Percentiles rank a stretch among this genome's conserved stretches.
Conservation (phyloP, 352 stramenopile species). For the Peronospora farinosa region DNA sequence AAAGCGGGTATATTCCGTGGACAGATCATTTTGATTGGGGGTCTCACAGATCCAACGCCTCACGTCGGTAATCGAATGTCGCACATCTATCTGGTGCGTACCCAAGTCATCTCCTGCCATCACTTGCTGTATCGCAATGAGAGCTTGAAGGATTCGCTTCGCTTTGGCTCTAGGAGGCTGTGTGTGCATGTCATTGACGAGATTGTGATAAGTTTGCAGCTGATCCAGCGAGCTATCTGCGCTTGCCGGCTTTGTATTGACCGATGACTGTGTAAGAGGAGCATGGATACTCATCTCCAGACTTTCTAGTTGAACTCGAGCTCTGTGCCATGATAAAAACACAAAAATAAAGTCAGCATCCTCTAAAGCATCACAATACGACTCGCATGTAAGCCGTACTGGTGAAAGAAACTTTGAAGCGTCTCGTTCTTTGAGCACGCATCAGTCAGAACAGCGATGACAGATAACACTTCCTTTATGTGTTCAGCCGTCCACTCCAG, state of each 20-base stretch:
- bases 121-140: constrained; percentile 13
- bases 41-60: constrained; percentile 11
- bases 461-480: constrained; percentile 11
- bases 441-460: constrained; percentile 14
- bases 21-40: constrained; percentile 5
- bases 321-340: constrained; percentile 2
- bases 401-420: constrained; percentile 19
- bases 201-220: constrained; percentile 6
- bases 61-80: background rate
- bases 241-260: background rate
- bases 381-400: constrained; percentile 3
- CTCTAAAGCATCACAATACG: background rate
- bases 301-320: constrained; percentile 22
- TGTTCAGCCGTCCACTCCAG: constrained; percentile 9
- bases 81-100: background rate
- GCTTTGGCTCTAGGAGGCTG: background rate
- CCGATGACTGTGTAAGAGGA: background rate
- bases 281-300: constrained; percentile 13
- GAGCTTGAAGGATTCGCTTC: constrained; percentile 11
- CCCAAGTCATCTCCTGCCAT: constrained; percentile 13
- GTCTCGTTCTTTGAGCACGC: constrained; percentile 26
- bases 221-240: constrained; percentile 1
- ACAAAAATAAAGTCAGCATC: background rate
- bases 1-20: constrained; percentile 8
- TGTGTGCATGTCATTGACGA: constrained; percentile 2